phyloP scores from a whole-genome alignment of 148 eudicot species.

The Silene latifolia region DNA sequence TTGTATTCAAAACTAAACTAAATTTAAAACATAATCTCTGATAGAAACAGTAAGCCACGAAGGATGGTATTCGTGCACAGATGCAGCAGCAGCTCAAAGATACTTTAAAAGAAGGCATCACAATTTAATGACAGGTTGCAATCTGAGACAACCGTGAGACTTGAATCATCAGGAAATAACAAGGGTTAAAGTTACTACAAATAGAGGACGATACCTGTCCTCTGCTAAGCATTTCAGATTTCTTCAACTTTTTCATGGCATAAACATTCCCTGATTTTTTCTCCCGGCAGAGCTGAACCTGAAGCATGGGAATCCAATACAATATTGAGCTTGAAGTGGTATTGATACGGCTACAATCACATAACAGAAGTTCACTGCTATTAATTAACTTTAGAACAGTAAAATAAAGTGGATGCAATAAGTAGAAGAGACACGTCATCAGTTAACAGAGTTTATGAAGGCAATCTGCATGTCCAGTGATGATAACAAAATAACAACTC shows the following conservation, averaged over 20 bases:
- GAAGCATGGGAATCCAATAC: slow-evolving; percentile 22
- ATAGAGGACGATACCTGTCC: slow-evolving; percentile 62
- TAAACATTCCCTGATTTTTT: slow-evolving; percentile 86
- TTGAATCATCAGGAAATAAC: background rate
- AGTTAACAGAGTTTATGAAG: background rate
- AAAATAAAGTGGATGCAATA: too few relatives aligned
- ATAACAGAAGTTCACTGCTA: background rate
- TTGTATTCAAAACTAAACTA: too few relatives aligned
- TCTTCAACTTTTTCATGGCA: slow-evolving; percentile 96
- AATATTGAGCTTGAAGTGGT: background rate
- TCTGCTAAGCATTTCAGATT: slow-evolving; percentile 91
- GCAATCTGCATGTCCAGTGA: background rate
- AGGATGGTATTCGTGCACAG: slow-evolving; percentile 1
- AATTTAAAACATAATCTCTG: too few relatives aligned
- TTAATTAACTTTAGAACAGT: too few relatives aligned
- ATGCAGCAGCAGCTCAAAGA: slow-evolving; percentile 5
- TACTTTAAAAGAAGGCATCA: slow-evolving; percentile 16
- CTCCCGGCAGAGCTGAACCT: slow-evolving; percentile 86
- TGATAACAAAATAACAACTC: background rate
- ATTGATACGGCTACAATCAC: background rate
- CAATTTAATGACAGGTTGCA: slow-evolving; percentile 9
- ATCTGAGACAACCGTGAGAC: slow-evolving; percentile 5
- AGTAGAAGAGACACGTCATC: background rate
- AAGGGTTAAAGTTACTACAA: background rate
- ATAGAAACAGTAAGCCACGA: background rate